Conservation (phyloP, 768 basidiomycete genomes). For the Tricholoma saponaceum region DNA sequence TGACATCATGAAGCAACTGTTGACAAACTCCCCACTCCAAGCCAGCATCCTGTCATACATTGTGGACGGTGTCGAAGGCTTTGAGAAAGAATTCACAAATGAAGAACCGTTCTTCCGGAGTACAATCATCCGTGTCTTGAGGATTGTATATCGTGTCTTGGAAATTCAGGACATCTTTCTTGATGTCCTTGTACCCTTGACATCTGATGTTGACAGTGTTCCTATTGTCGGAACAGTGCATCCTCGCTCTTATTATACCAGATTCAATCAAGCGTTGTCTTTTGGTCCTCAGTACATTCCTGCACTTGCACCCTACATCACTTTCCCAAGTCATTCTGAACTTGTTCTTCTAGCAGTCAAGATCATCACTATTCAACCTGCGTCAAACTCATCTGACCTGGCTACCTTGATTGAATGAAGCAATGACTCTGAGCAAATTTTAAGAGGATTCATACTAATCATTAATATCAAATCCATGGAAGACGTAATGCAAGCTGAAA, state of each 20-base stretch:
- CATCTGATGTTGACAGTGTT: conserved; percentile 60
- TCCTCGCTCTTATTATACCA: conserved; percentile 65
- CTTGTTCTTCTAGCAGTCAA: conserved; percentile 75
- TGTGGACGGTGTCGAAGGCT: conserved; percentile 73
- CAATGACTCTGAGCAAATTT: conserved; percentile 79
- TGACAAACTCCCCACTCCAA: conserved; percentile 73
- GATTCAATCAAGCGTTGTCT: conserved; percentile 71
- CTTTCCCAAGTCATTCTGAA: conserved; percentile 67
- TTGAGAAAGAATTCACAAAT: conserved; percentile 64
- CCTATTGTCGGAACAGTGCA: conserved; percentile 51
- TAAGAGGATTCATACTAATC: conserved; percentile 70
- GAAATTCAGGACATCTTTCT: conserved; percentile 88
- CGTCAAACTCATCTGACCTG: conserved; percentile 66
- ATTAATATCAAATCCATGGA: conserved; percentile 59
- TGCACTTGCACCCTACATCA: conserved; percentile 77
- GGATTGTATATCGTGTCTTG: conserved; percentile 77
- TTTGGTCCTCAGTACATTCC: conserved; percentile 72
- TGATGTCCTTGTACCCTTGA: conserved; percentile 78
- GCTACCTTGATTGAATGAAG: conserved; percentile 78
- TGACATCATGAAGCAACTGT: conserved; percentile 74
- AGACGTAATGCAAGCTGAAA: conserved; percentile 58
- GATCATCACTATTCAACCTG: conserved; percentile 64
- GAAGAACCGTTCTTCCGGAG: conserved; percentile 69
- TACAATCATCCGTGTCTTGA: conserved; percentile 75
- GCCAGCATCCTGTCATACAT: conserved; percentile 72